Conservation (phyloP, 305 asterid species). For the Plantago coronopus region DNA sequence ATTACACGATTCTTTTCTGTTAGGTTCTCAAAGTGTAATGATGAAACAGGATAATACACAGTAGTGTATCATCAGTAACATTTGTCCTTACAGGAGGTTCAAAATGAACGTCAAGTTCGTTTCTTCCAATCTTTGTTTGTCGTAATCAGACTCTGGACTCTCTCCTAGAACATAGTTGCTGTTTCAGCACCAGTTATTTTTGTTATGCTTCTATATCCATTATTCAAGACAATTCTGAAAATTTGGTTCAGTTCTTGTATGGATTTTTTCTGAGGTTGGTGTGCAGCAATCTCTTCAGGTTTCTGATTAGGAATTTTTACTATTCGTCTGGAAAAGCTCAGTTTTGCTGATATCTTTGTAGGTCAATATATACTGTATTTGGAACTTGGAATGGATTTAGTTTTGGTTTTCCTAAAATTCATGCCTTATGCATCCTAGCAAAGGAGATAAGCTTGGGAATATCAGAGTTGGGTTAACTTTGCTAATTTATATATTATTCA, state of each 20-base stretch:
- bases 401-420: not conserved
- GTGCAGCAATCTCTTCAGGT: not conserved
- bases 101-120: too few species aligned
- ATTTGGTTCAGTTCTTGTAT: not conserved
- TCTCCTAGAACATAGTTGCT: too few species aligned
- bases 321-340: conserved; percentile 3
- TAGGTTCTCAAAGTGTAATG: too few species aligned
- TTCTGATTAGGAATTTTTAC: conserved; percentile 10
- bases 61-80: too few species aligned
- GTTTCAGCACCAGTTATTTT: too few species aligned
- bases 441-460: not conserved
- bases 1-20: too few species aligned
- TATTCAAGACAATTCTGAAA: too few species aligned
- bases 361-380: not conserved
- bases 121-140: too few species aligned
- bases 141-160: too few species aligned
- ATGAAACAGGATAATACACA: too few species aligned
- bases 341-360: not conserved
- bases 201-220: too few species aligned
- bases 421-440: not conserved
- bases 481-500: conserved; percentile 36
- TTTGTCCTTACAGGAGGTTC: too few species aligned
- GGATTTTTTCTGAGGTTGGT: conserved; percentile 15
- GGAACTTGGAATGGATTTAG: not conserved
- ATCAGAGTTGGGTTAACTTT: conserved; percentile 13